Percentiles rank a stretch among this genome's conserved stretches.
phyloP scores from a whole-genome alignment of 169 alveolate species.

The Cryptosporidium felis region DNA sequence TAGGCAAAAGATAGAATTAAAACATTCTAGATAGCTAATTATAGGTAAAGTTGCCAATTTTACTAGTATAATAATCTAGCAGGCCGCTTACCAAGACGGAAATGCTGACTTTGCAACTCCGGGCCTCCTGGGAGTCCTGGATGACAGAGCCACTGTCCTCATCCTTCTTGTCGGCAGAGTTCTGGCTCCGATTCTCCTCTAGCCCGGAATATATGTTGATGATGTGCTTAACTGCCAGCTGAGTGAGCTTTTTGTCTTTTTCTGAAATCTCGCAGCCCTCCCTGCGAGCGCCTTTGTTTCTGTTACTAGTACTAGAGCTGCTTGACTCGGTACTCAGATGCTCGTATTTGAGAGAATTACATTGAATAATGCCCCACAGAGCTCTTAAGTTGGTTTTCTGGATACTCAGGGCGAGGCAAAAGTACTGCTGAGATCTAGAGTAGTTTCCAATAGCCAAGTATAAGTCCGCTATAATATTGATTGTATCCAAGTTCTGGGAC shows the following conservation, averaged over 20 bases:
- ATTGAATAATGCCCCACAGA: conserved; percentile 49
- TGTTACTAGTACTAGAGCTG: background rate
- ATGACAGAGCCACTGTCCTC: too few relatives aligned
- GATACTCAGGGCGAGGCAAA: conserved; percentile 20
- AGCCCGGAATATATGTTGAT: conserved; percentile 3
- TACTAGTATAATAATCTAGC: conserved; percentile 15
- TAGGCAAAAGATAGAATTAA: too few relatives aligned
- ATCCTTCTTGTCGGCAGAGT: too few relatives aligned
- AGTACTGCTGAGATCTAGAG: conserved; percentile 19
- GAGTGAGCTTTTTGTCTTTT: background rate
- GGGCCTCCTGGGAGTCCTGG: too few relatives aligned
- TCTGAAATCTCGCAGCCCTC: background rate
- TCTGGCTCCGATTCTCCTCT: too few relatives aligned
- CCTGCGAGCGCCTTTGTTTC: background rate
- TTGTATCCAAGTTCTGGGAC: conserved; percentile 37
- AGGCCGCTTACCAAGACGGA: conserved; percentile 21
- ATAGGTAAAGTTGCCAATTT: background rate
- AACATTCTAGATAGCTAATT: background rate
- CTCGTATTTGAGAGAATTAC: background rate
- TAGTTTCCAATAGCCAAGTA: conserved; percentile 17
- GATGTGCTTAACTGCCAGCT: conserved; percentile 16
- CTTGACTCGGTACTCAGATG: too few relatives aligned
- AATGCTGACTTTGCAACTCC: too few relatives aligned
- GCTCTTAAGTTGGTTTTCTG: conserved; percentile 36
- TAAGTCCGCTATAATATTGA: conserved; percentile 43